A percentile compares a stretch with the other conserved stretches of the same genome.
These are phyloP conservation scores for Epipyxis sp. DNA, from an alignment of 108 stramenopile genomes.

Conservation along the genomic window DNA sequence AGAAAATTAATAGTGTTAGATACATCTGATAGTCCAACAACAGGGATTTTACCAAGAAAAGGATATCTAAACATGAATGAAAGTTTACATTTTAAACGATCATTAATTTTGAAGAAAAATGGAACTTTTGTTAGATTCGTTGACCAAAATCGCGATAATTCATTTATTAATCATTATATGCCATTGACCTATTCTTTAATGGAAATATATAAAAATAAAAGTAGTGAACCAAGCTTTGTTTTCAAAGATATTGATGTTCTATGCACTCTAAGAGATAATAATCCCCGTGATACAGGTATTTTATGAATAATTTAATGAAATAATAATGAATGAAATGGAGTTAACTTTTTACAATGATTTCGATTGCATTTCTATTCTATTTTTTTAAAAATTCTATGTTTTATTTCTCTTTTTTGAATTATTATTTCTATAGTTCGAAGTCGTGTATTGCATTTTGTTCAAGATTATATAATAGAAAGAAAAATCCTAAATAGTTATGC, in stretches of 20 bases:
- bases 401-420: too few species aligned
- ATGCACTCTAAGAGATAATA: neutral
- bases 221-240: neutral
- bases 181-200: slow-evolving; percentile 29
- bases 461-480: too few species aligned
- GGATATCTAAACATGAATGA: neutral
- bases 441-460: neutral
- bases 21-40: slow-evolving; percentile 11
- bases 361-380: too few species aligned
- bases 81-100: slow-evolving; percentile 22
- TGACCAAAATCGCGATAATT: neutral
- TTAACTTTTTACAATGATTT: too few species aligned
- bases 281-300: neutral
- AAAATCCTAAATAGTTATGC: too few species aligned
- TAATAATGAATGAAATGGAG: too few species aligned
- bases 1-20: slow-evolving; percentile 18
- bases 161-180: neutral
- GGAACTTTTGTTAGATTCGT: slow-evolving; percentile 10
- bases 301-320: too few species aligned
- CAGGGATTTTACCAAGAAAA: neutral
- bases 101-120: neutral
- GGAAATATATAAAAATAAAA: neutral
- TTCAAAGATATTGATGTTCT: neutral
- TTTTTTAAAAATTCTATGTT: too few species aligned
- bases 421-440: too few species aligned